Evolutionary conservation across 202 grass and related monocot species (phyloP).

Genomic region (Zizania palustris): DNA sequence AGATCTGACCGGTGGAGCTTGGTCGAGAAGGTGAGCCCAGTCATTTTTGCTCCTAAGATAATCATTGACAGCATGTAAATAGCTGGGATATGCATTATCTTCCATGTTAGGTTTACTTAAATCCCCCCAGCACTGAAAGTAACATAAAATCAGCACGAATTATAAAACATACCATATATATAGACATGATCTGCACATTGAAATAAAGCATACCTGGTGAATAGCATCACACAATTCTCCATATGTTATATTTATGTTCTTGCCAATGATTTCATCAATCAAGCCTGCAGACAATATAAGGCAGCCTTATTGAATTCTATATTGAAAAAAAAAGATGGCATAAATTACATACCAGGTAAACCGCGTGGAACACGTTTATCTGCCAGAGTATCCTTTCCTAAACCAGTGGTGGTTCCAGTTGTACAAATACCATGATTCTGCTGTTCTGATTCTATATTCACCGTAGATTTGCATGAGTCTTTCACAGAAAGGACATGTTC

Average conservation of each 20-base stretch:
- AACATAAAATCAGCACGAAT: constrained; percentile 36
- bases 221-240: constrained; percentile 70
- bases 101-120: constrained; percentile 70
- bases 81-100: constrained; percentile 55
- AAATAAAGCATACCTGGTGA: constrained; percentile 57
- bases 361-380: constrained; percentile 50
- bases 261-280: constrained; percentile 76
- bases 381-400: constrained; percentile 43
- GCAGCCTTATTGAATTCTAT: constrained; percentile 18
- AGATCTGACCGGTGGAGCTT: constrained; percentile 65
- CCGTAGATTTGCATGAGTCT: constrained; percentile 55
- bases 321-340: constrained; percentile 26
- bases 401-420: constrained; percentile 50
- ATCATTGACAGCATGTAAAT: constrained; percentile 72
- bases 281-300: constrained; percentile 65
- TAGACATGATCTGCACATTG: constrained; percentile 13
- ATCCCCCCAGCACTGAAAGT: constrained; percentile 65
- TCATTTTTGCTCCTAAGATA: constrained; percentile 75
- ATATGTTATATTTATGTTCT: constrained; percentile 69
- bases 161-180: constrained; percentile 12
- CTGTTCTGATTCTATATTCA: constrained; percentile 52
- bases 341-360: constrained; percentile 70
- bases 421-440: constrained; percentile 59
- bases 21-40: constrained; percentile 83
- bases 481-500: constrained; percentile 52